Percentiles rank a stretch among this genome's conserved stretches.
Evolutionary conservation across 306 rosid genomes (phyloP).

Genomic region (Sechiopsis laciniata): DNA sequence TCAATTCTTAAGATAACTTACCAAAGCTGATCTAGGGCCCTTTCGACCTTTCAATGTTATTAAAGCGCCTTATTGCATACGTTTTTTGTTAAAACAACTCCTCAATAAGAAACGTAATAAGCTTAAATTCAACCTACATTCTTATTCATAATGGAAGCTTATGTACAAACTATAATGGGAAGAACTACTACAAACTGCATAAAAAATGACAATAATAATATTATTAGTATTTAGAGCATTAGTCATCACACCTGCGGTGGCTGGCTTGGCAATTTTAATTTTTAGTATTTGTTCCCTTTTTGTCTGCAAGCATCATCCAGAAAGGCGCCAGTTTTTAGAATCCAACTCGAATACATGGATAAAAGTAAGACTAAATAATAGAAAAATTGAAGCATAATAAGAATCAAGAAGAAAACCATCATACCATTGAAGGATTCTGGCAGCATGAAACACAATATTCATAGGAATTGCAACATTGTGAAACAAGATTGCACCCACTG

Average conservation of each 20-base stretch:
- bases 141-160: neutral
- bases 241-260: constrained; percentile 74
- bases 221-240: constrained; percentile 9
- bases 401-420: constrained; percentile 9
- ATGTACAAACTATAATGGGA: neutral
- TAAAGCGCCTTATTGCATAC: neutral
- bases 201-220: neutral
- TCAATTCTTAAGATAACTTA: too few species aligned
- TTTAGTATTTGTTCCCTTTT: constrained; percentile 46
- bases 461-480: constrained; percentile 80
- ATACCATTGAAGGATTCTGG: constrained; percentile 68
- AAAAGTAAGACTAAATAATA: neutral
- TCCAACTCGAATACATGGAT: neutral
- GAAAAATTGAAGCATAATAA: neutral
- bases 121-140: neutral
- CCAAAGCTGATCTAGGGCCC: too few species aligned
- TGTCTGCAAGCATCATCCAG: constrained; percentile 41
- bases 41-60: too few species aligned
- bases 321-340: constrained; percentile 1
- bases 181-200: neutral
- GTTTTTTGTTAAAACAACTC: neutral
- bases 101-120: neutral
- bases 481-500: constrained; percentile 82
- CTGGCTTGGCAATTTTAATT: constrained; percentile 63
- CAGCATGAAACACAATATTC: constrained; percentile 97